A percentile compares a stretch with the other conserved stretches of the same genome.
Evolutionary conservation across 306 rosid species (phyloP).

Genomic region (Malus asiatica): DNA sequence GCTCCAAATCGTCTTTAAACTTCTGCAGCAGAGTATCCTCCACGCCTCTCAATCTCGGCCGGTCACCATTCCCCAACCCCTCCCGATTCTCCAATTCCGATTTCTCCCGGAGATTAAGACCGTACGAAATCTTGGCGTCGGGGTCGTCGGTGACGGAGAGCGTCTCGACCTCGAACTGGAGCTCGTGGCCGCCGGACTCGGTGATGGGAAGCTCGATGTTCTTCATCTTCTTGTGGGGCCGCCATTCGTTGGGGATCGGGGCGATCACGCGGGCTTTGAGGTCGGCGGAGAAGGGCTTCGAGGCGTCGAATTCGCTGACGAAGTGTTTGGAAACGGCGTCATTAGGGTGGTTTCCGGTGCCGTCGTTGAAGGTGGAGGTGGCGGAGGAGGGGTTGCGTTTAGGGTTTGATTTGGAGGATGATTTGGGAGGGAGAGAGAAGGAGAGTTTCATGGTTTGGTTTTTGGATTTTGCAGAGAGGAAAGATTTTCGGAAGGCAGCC

Average conservation of each 20-base stretch:
- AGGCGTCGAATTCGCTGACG: slow-evolving; percentile 32
- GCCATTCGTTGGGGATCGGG: slow-evolving; percentile 27
- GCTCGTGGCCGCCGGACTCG: slow-evolving; percentile 15
- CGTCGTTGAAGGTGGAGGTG: background rate
- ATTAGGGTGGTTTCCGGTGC: background rate
- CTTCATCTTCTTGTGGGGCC: slow-evolving; percentile 35
- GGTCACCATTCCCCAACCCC: background rate
- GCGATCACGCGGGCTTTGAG: slow-evolving; percentile 18
- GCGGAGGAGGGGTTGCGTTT: slow-evolving; percentile 11
- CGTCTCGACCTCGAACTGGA: slow-evolving; percentile 39
- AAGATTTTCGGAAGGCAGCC: background rate
- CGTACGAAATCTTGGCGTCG: slow-evolving; percentile 43
- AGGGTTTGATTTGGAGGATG: slow-evolving; percentile 28
- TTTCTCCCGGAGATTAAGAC: slow-evolving; percentile 42
- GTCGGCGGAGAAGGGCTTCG: slow-evolving; percentile 7
- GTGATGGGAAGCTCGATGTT: slow-evolving; percentile 35
- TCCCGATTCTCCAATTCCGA: background rate
- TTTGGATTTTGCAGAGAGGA: background rate
- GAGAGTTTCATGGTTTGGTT: slow-evolving; percentile 30
- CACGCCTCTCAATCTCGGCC: background rate
- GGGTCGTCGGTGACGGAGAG: slow-evolving; percentile 8
- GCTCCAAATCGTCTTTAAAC: slow-evolving; percentile 42
- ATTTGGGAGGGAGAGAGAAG: slow-evolving; percentile 28
- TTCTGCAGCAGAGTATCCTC: slow-evolving; percentile 44
- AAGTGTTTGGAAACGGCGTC: slow-evolving; percentile 13